Conservation (phyloP, 371 early-diverging fungal species). For the Actinomortierella ambigua region DNA sequence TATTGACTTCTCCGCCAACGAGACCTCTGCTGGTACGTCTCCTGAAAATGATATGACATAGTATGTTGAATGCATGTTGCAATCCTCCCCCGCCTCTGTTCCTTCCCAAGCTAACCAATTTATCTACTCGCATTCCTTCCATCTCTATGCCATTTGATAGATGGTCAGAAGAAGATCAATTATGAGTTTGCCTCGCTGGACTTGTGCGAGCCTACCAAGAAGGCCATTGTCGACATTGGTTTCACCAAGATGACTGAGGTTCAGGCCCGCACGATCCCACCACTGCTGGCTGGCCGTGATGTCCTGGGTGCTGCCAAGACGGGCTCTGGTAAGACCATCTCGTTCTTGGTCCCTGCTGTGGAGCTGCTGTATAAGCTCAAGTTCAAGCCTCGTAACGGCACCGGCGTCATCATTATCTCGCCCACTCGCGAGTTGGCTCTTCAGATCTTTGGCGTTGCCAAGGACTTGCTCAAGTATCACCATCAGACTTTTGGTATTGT, state of each 20-base stretch:
- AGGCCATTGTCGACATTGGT: conserved; percentile 92
- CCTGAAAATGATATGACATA: too few species aligned
- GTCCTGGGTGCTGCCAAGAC: conserved; percentile 99
- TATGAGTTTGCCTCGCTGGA: conserved; percentile 68
- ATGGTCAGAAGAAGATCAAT: conserved; percentile 48
- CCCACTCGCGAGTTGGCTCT: conserved; percentile 99
- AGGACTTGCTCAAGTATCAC: conserved; percentile 90
- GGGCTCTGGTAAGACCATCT: conserved; percentile 98
- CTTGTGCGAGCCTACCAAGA: conserved; percentile 69
- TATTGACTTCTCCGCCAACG: conserved; percentile 35
- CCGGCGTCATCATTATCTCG: conserved; percentile 95
- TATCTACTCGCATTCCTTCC: conserved; percentile 2
- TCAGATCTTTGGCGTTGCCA: conserved; percentile 98
- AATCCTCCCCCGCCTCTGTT: not conserved
- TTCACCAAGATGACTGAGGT: conserved; percentile 97
- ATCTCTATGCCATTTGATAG: not conserved
- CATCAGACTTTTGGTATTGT: conserved; percentile 96
- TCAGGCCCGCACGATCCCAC: conserved; percentile 95
- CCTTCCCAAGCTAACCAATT: not conserved
- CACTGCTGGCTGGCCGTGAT: conserved; percentile 95
- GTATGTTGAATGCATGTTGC: not conserved
- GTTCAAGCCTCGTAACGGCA: conserved; percentile 95
- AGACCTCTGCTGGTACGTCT: conserved; percentile 13
- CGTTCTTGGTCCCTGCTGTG: conserved; percentile 97
- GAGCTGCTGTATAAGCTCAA: conserved; percentile 82